phyloP scores from a whole-genome alignment of 2,329 filamentous ascomycete genomes.

The Penicillium digitatum region DNA sequence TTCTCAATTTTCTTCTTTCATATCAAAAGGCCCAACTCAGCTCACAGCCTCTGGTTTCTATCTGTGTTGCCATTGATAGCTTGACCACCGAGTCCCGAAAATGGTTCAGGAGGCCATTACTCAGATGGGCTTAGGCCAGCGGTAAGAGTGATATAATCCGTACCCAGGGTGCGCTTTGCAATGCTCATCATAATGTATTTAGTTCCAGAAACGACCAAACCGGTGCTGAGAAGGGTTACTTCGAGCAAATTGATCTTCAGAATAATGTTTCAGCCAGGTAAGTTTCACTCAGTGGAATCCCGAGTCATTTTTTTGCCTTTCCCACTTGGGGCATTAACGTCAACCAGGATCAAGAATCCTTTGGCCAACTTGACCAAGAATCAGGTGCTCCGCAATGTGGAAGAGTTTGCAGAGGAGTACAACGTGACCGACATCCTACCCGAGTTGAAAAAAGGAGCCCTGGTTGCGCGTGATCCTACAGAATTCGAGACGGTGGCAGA shows the following conservation, averaged over 20 bases:
- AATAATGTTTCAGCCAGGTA: slow-evolving; percentile 29
- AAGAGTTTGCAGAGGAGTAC: slow-evolving; percentile 42
- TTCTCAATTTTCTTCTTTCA: neutral
- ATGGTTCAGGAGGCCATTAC: slow-evolving; percentile 14
- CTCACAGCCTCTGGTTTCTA: neutral
- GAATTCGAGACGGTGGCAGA: slow-evolving; percentile 45
- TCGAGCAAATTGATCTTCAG: slow-evolving; percentile 25
- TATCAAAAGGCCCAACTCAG: neutral
- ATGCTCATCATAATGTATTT: neutral
- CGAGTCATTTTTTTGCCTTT: neutral
- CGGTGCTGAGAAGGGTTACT: slow-evolving; percentile 13
- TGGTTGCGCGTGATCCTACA: slow-evolving; percentile 49
- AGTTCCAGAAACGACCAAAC: slow-evolving; percentile 11
- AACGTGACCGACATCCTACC: slow-evolving; percentile 41
- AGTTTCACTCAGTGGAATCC: neutral
- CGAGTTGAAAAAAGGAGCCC: slow-evolving; percentile 47
- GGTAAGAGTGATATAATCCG: neutral
- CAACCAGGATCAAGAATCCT: slow-evolving; percentile 45
- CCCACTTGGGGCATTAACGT: neutral
- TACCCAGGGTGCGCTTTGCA: neutral
- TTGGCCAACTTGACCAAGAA: slow-evolving; percentile 40
- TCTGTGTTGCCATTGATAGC: neutral
- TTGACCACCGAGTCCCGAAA: neutral
- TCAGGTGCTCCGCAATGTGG: slow-evolving; percentile 42
- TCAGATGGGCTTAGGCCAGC: neutral